phyloP scores from a whole-genome alignment of 2,329 filamentous ascomycete genomes.

The Fusarium dlaminii region DNA sequence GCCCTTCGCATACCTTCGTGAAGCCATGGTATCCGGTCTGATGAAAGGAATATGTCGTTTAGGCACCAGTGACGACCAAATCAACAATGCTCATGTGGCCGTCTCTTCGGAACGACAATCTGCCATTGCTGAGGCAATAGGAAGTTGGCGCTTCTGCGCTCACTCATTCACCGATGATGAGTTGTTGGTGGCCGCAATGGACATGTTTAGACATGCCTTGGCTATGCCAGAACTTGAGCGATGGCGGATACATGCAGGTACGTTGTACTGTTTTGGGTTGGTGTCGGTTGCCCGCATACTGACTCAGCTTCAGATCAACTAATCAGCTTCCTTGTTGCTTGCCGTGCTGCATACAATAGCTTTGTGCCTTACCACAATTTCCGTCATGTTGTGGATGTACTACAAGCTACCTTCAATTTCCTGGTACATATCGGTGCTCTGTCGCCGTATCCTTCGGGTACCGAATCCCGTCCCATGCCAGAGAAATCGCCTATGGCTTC shows the following conservation, averaged over 20 bases:
- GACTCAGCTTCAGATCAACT: conserved; percentile 72
- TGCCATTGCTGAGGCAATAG: conserved; percentile 74
- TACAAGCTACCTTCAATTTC: conserved; percentile 93
- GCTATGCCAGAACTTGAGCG: conserved; percentile 80
- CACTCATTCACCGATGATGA: conserved; percentile 93
- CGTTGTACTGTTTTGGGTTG: conserved; percentile 45
- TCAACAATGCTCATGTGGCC: conserved; percentile 72
- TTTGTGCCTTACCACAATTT: conserved; percentile 99
- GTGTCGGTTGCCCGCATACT: conserved; percentile 45
- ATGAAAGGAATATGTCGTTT: conserved; percentile 89
- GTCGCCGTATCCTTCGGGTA: conserved; percentile 68
- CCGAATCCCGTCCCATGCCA: conserved; percentile 42
- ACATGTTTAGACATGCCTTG: conserved; percentile 92
- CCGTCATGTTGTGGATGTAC: conserved; percentile 93
- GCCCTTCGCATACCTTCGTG: conserved; percentile 87
- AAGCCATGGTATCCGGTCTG: conserved; percentile 91
- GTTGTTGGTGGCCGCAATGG: conserved; percentile 81
- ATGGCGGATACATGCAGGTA: conserved; percentile 83
- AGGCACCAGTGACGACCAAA: conserved; percentile 68
- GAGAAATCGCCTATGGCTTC: conserved; percentile 73
- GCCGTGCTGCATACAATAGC: conserved; percentile 92
- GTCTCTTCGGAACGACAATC: conserved; percentile 72
- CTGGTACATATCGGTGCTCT: conserved; percentile 82
- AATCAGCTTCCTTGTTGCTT: conserved; percentile 85
- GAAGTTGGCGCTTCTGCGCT: conserved; percentile 87